A percentile compares a stretch with the other conserved stretches of the same genome.
Evolutionary conservation across 2,329 filamentous ascomycete species (phyloP).

Genomic region (Phialocephala subalpina): DNA sequence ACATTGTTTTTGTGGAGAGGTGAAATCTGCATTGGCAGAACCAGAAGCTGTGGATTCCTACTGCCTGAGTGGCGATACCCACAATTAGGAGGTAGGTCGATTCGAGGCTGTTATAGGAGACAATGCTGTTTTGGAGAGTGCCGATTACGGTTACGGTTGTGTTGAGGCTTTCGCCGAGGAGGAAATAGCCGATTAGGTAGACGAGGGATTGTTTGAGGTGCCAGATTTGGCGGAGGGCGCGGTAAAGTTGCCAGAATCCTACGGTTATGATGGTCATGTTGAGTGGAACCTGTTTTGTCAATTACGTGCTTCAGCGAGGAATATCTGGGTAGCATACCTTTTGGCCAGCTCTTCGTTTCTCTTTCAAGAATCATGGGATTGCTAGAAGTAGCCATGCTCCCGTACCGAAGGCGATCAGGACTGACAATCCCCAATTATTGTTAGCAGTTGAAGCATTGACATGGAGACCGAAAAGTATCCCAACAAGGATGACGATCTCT

Average conservation of each 20-base stretch:
- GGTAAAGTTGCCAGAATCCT: conserved; percentile 67
- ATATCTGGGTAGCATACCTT: conserved; percentile 44
- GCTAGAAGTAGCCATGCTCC: conserved; percentile 70
- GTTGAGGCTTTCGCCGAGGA: conserved; percentile 74
- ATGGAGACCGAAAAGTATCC: conserved; percentile 66
- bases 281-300: conserved; percentile 42
- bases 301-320: background rate
- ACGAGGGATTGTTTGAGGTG: conserved; percentile 70
- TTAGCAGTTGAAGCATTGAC: conserved; percentile 65
- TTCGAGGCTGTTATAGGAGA: conserved; percentile 69
- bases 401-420: conserved; percentile 70
- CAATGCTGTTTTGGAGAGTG: conserved; percentile 70
- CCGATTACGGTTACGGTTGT: conserved; percentile 74
- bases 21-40: conserved; percentile 64
- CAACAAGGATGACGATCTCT: conserved; percentile 69
- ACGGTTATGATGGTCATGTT: conserved; percentile 60
- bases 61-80: conserved; percentile 68
- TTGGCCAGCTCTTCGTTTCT: conserved; percentile 69
- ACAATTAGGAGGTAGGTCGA: conserved; percentile 73
- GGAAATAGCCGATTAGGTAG: conserved; percentile 72
- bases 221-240: conserved; percentile 67
- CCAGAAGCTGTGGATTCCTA: conserved; percentile 71
- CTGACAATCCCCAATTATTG: conserved; percentile 72
- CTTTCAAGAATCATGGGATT: conserved; percentile 71
- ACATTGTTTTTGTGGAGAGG: conserved; percentile 72